Conservation (phyloP, 148 eudicot genomes). For the Hydrangea macrophylla region DNA sequence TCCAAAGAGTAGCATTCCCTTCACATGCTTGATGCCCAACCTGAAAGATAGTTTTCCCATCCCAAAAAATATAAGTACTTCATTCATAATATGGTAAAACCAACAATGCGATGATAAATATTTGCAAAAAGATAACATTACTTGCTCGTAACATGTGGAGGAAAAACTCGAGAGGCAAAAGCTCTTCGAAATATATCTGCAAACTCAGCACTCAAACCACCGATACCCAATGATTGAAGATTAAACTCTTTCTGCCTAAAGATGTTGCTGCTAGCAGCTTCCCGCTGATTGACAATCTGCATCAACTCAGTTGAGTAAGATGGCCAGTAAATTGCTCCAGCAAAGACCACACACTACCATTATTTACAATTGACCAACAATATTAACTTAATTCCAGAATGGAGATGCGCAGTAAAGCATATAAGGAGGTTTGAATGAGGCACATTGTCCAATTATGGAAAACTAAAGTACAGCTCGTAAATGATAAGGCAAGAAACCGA, state of each 20-base stretch:
- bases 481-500: not conserved
- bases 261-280: slow-evolving; percentile 90
- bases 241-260: slow-evolving; percentile 93
- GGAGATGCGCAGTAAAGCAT: not conserved
- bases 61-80: not conserved
- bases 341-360: not conserved
- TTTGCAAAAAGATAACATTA: slow-evolving; percentile 29
- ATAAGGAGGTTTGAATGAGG: not conserved
- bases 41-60: slow-evolving; percentile 30
- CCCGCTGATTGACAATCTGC: slow-evolving; percentile 88
- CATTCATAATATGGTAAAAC: not conserved
- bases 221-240: slow-evolving; percentile 83
- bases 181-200: slow-evolving; percentile 99
- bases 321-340: not conserved
- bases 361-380: not conserved
- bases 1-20: slow-evolving; percentile 98
- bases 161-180: slow-evolving; percentile 97
- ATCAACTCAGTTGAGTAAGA: slow-evolving; percentile 9
- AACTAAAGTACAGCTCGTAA: not conserved
- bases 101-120: not conserved
- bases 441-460: not conserved
- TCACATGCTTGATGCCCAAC: slow-evolving; percentile 95
- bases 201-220: slow-evolving; percentile 93
- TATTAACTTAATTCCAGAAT: not conserved
- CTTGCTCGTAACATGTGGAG: slow-evolving; percentile 93